phyloP scores from a whole-genome alignment of 2,329 filamentous ascomycete genomes.

The Dothistroma pini region DNA sequence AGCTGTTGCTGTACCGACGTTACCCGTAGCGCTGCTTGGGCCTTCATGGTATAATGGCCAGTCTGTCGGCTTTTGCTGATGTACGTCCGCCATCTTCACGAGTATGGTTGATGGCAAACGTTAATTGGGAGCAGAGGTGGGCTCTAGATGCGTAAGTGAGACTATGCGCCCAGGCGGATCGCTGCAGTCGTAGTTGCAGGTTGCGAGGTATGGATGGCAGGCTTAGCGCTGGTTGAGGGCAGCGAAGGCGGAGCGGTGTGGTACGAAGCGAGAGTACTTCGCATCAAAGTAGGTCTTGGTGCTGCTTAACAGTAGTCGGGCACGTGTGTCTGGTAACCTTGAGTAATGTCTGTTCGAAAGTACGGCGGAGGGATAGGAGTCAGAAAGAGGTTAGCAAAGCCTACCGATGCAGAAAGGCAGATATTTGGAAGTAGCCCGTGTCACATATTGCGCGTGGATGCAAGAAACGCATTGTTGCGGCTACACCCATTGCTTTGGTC shows the following conservation, averaged over 20 bases:
- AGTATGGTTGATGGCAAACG: neutral
- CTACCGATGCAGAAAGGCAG: slow-evolving; percentile 20
- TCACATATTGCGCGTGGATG: slow-evolving; percentile 24
- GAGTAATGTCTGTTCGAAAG: slow-evolving; percentile 3
- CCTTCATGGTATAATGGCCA: slow-evolving; percentile 16
- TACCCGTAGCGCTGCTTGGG: slow-evolving; percentile 18
- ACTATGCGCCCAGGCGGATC: neutral
- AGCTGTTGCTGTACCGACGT: slow-evolving; percentile 17
- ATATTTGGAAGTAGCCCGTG: slow-evolving; percentile 28
- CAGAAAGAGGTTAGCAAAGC: slow-evolving; percentile 17
- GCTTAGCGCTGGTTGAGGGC: slow-evolving; percentile 15
- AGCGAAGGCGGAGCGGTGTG: slow-evolving; percentile 23
- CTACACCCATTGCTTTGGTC: slow-evolving; percentile 26
- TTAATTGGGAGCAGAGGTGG: neutral
- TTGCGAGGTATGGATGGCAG: slow-evolving; percentile 9
- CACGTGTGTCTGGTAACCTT: slow-evolving; percentile 12
- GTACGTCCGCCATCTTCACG: slow-evolving; percentile 2
- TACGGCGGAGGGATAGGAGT: slow-evolving; percentile 11
- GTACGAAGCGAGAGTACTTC: slow-evolving; percentile 23
- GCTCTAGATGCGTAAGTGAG: neutral
- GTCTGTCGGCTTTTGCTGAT: slow-evolving; percentile 4
- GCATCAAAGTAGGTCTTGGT: slow-evolving; percentile 19
- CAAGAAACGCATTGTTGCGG: slow-evolving; percentile 27
- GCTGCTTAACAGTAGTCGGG: slow-evolving; percentile 18
- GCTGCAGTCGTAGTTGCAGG: slow-evolving; percentile 5